phyloP scores from a whole-genome alignment of 495 filamentous ascomycete species.

The Neurospora sp. region DNA sequence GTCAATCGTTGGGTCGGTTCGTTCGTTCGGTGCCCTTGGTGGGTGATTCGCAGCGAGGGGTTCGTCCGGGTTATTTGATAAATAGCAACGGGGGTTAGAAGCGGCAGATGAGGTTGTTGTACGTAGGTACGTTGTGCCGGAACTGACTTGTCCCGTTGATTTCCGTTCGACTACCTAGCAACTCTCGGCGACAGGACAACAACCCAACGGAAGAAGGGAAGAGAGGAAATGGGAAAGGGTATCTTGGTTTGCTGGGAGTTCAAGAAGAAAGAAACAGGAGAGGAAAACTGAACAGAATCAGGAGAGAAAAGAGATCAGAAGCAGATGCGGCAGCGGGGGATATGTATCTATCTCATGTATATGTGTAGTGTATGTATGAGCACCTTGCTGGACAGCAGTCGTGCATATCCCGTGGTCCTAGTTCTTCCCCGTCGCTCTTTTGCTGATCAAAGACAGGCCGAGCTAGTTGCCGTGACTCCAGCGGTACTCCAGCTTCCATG shows the following conservation, averaged over 20 bases:
- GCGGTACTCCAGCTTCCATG: background rate
- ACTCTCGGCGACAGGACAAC: background rate
- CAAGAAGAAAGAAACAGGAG: background rate
- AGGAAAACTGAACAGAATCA: background rate
- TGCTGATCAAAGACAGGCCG: background rate
- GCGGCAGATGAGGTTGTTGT: constrained; percentile 2
- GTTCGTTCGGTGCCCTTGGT: background rate
- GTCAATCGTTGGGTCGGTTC: background rate
- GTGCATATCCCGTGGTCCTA: background rate
- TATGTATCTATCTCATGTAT: background rate
- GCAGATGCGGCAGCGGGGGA: background rate
- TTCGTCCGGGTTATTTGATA: background rate
- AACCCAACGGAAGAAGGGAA: background rate
- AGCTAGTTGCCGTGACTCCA: background rate
- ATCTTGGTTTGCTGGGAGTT: background rate
- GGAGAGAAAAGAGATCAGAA: constrained; percentile 1
- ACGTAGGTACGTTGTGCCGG: background rate
- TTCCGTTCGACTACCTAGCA: background rate
- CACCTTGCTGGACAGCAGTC: background rate
- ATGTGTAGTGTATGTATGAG: background rate
- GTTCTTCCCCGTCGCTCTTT: background rate
- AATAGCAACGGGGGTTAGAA: constrained; percentile 1
- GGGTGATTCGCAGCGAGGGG: background rate
- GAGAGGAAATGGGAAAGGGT: background rate
- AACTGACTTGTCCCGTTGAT: background rate